phyloP scores from a whole-genome alignment of 345 rosid species.

The Excoecaria agallocha region DNA sequence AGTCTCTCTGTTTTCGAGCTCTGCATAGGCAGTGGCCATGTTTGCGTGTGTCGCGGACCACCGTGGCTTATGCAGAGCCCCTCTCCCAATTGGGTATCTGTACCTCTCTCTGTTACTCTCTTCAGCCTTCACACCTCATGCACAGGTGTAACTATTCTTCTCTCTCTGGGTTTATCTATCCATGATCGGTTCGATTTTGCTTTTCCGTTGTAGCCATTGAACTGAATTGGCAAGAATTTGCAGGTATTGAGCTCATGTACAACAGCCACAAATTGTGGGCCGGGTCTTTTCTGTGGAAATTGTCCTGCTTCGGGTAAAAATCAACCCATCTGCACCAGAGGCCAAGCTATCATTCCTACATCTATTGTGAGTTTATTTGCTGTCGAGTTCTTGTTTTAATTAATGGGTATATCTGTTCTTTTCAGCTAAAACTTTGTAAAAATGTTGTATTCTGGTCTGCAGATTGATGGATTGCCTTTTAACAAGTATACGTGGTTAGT shows the following conservation, averaged over 20 bases:
- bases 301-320: constrained; percentile 71
- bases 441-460: constrained; percentile 10
- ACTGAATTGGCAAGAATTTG: constrained; percentile 23
- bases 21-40: constrained; percentile 47
- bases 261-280: constrained; percentile 61
- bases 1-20: constrained; percentile 35
- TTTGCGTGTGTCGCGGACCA: constrained; percentile 45
- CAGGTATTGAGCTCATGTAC: constrained; percentile 74
- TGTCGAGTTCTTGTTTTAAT: not conserved
- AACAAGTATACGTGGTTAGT: constrained; percentile 94
- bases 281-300: constrained; percentile 80
- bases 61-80: constrained; percentile 49
- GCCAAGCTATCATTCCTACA: constrained; percentile 75
- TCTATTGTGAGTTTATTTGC: constrained; percentile 61
- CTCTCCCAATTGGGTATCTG: constrained; percentile 24
- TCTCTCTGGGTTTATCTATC: not conserved
- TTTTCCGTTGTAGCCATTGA: constrained; percentile 18
- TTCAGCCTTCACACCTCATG: constrained; percentile 23
- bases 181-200: constrained; percentile 23
- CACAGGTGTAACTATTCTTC: constrained; percentile 44
- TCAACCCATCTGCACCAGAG: constrained; percentile 81
- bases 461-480: constrained; percentile 81
- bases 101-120: constrained; percentile 36
- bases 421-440: constrained; percentile 6
- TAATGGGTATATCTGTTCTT: not conserved